A percentile compares a stretch with the other conserved stretches of the same genome.
Evolutionary conservation across 345 rosid genomes (phyloP).

Genomic region (Eucalyptus brandiana): DNA sequence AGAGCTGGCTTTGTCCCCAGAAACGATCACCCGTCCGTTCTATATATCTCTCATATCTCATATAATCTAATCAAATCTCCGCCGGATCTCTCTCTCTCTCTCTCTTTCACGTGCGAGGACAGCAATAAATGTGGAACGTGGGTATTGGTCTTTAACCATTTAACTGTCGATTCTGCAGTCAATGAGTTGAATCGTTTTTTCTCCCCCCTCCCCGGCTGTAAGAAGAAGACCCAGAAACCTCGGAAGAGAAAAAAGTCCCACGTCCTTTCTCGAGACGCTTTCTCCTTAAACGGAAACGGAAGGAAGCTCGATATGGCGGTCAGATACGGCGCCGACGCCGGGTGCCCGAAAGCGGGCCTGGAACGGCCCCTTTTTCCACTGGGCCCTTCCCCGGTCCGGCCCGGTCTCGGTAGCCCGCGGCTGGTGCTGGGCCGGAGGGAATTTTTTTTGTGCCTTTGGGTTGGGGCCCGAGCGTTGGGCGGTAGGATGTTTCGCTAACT

Average conservation of each 20-base stretch:
- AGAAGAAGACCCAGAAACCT: background rate
- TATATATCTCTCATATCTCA: background rate
- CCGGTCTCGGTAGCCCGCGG: background rate
- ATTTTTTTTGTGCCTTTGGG: background rate
- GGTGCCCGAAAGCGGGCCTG: background rate
- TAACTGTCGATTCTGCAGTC: background rate
- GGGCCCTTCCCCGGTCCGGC: background rate
- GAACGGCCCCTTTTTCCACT: background rate
- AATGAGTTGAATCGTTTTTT: background rate
- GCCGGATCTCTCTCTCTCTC: background rate
- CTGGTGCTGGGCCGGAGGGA: background rate
- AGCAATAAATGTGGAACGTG: background rate
- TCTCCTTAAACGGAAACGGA: background rate
- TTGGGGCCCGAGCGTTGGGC: background rate
- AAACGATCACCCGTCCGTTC: background rate
- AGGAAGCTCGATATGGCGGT: background rate
- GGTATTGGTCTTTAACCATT: background rate
- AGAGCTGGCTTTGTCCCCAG: background rate
- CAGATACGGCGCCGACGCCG: background rate
- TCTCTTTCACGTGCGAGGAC: background rate
- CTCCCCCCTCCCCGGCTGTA: background rate
- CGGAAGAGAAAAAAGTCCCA: background rate
- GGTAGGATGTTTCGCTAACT: rapidly evolving
- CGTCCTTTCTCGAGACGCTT: background rate
- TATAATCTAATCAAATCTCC: too few relatives aligned